Conservation (phyloP, 2,329 filamentous ascomycete species). For the Cytospora piceicola region DNA sequence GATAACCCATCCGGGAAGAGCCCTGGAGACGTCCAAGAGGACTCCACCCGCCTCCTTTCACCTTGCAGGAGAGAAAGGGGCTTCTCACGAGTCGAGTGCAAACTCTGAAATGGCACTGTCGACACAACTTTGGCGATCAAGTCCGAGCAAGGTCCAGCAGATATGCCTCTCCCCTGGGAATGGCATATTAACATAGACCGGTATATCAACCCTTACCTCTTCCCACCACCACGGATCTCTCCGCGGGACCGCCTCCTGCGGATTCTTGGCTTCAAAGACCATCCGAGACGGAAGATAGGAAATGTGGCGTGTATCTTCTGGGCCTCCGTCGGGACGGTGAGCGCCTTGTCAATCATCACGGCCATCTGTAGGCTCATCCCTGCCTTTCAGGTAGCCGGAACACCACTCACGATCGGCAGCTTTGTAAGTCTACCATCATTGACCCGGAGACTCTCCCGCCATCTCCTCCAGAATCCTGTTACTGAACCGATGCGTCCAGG, state of each 20-base stretch:
- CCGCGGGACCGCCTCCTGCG: conserved; percentile 69
- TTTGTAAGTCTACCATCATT: conserved; percentile 57
- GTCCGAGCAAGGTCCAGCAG: background rate
- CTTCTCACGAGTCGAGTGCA: background rate
- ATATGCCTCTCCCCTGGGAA: conserved; percentile 24
- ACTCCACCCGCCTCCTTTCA: background rate
- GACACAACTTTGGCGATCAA: background rate
- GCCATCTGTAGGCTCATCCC: conserved; percentile 59
- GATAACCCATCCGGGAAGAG: background rate
- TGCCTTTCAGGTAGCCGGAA: conserved; percentile 54
- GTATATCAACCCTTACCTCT: conserved; percentile 73
- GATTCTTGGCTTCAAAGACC: conserved; percentile 67
- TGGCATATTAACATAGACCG: conserved; percentile 76
- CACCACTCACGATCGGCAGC: conserved; percentile 68
- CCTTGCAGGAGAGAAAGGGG: background rate
- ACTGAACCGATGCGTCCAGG: conserved; percentile 47
- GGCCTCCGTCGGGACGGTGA: conserved; percentile 68
- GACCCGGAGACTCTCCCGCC: background rate
- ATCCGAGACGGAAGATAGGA: conserved; percentile 48
- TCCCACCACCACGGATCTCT: conserved; percentile 63
- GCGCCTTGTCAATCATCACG: conserved; percentile 62
- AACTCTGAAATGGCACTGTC: background rate
- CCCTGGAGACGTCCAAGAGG: too few relatives aligned
- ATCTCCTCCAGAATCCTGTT: background rate
- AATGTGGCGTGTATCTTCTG: conserved; percentile 64